These are phyloP conservation scores for Phoma sp. DNA, from an alignment of 2,329 filamentous ascomycete genomes.

Conservation along the genomic window DNA sequence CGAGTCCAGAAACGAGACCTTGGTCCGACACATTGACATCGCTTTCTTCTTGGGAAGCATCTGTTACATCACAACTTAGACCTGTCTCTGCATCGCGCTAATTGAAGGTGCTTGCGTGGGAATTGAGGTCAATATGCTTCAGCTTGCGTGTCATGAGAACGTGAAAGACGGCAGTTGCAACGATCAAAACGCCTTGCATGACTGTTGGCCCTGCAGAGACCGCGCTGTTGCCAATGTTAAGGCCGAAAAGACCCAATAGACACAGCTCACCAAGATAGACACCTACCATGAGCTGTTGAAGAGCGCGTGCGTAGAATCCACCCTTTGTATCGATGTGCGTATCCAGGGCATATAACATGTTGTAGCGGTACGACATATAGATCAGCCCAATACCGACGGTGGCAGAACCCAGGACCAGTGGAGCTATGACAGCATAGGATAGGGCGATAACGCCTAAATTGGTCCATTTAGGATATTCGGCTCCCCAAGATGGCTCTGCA, in stretches of 20 bases:
- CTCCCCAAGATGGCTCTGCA: neutral
- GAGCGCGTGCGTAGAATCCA: constrained; percentile 81
- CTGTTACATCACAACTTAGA: neutral
- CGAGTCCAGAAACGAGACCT: neutral
- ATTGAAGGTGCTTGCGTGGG: neutral
- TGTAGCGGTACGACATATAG: constrained; percentile 82
- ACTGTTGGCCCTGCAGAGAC: constrained; percentile 41
- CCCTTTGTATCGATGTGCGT: constrained; percentile 85
- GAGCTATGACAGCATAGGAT: neutral
- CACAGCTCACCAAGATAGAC: constrained; percentile 83
- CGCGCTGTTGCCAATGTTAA: constrained; percentile 19
- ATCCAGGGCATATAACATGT: constrained; percentile 82
- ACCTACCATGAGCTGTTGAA: constrained; percentile 84
- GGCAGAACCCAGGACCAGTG: neutral
- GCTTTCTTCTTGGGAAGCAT: neutral
- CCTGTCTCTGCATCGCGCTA: neutral
- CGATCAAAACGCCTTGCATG: constrained; percentile 38
- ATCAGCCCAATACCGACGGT: neutral
- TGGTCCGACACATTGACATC: neutral
- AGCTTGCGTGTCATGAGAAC: constrained; percentile 5
- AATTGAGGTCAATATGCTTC: neutral
- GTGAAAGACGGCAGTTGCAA: constrained; percentile 40
- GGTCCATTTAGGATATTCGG: neutral
- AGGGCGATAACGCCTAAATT: neutral
- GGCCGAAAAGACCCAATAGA: constrained; percentile 78